Conservation (phyloP, 1,284 basidiomycete species). For the Takashimella koratensis region DNA sequence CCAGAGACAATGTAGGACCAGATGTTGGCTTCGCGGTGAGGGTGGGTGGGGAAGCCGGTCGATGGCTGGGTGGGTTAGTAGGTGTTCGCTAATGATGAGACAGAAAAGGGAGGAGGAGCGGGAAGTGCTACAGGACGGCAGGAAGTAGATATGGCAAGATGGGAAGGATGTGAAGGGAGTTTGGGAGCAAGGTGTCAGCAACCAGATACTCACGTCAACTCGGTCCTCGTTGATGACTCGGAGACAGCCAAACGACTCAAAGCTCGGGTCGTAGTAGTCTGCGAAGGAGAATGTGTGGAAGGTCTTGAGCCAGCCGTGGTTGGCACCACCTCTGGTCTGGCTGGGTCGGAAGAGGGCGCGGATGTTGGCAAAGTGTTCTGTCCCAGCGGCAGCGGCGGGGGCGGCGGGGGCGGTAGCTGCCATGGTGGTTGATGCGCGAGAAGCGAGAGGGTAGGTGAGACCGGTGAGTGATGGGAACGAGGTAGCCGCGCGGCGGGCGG, state of each 20-base stretch:
- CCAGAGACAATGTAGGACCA: slow-evolving; percentile 69
- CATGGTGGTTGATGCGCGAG: not conserved
- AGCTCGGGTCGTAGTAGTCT: slow-evolving; percentile 58
- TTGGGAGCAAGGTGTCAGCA: too few species aligned
- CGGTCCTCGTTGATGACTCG: slow-evolving; percentile 82
- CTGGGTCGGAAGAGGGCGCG: slow-evolving; percentile 53
- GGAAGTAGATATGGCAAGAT: not conserved
- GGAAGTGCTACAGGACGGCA: not conserved
- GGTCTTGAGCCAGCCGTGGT: slow-evolving; percentile 86
- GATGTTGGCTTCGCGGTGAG: slow-evolving; percentile 83
- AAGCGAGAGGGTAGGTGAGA: not conserved
- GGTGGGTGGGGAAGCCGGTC: slow-evolving; percentile 81
- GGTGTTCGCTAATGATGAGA: not conserved
- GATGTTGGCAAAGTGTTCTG: not conserved
- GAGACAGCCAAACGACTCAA: slow-evolving; percentile 46
- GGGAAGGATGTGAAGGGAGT: not conserved
- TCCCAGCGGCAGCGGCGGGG: not conserved
- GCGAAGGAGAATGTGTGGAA: slow-evolving; percentile 81
- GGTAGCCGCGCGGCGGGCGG: not conserved
- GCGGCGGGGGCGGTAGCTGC: not conserved
- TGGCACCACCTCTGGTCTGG: slow-evolving; percentile 67
- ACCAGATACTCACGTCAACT: slow-evolving; percentile 58
- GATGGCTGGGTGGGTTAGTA: slow-evolving; percentile 41
- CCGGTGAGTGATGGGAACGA: not conserved
- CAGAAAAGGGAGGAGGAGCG: not conserved